Evolutionary conservation across 2,329 filamentous ascomycete species (phyloP), one percentile per base, ranked within the genome.

Genomic region (Eurotiales sp.): DNA sequence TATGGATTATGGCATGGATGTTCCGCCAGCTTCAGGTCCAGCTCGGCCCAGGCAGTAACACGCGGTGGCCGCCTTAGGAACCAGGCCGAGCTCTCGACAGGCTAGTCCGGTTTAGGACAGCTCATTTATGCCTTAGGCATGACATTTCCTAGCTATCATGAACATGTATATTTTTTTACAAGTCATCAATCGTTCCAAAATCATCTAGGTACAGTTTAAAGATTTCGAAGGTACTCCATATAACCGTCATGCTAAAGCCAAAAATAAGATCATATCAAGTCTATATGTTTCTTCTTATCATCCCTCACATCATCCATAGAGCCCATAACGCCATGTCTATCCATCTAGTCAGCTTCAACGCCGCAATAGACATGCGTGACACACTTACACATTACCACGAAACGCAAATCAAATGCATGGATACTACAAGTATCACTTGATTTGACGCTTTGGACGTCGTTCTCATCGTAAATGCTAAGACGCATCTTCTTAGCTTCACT

Each of bases 241-340:
- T n/a, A n/a, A n/a, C n/a, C n/a, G n/a, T n/a, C n/a, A n/a, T n/a
- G n/a, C n/a, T n/a, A n/a, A n/a, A n/a, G n/a, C n/a, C n/a, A n/a
- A n/a, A n/a, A n/a, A n/a, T n/a, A n/a, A n/a, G n/a, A n/a, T n/a
- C n/a, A n/a, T n/a, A n/a, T n/a, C n/a, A n/a, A n/a, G n/a, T n/a
- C n/a, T n/a, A n/a, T n/a, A n/a, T n/a, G n/a, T n/a, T n/a, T n/a
- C n/a, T n/a, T n/a, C n/a, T n/a, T n/a, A 48, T 32, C 36, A 41
- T 23, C 10, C 27, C 46, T 48, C 17, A 48, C 41, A 48, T 40
- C 19, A 32, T 34, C 46, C 46, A 41, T 41, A 41, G 23, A 30
- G 17, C 22, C 36, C 46, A 48, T 21, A 48, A 32, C 23, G 10
- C 11, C 15, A 32, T 41, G 21, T 36, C 46, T 48, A 15, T 8